Evolutionary conservation across 805 yeast species (phyloP).

Genomic region (Priceomyces castillae): DNA sequence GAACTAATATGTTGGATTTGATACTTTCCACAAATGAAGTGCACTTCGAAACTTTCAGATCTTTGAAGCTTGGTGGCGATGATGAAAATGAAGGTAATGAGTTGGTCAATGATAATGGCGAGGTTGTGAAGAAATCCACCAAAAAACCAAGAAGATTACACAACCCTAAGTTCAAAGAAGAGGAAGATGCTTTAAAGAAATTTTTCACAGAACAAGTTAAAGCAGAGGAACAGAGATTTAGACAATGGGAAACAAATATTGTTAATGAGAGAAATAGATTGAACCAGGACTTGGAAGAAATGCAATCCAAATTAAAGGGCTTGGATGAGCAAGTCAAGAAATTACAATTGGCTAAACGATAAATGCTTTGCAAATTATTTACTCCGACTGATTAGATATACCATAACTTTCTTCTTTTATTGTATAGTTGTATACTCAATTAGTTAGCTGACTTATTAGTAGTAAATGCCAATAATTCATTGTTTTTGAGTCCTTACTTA

Average conservation of each 20-base stretch:
- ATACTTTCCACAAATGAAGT: constrained; percentile 74
- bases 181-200: constrained; percentile 89
- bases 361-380: constrained; percentile 3
- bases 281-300: constrained; percentile 88
- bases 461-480: background rate
- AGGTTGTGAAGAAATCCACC: constrained; percentile 25
- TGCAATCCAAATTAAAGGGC: constrained; percentile 71
- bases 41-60: constrained; percentile 79
- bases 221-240: constrained; percentile 93
- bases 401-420: background rate
- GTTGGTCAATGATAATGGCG: constrained; percentile 31
- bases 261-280: constrained; percentile 92
- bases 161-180: constrained; percentile 94
- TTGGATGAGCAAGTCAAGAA: constrained; percentile 74
- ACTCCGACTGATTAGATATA: background rate
- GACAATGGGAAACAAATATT: constrained; percentile 98
- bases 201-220: constrained; percentile 95
- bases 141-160: constrained; percentile 56
- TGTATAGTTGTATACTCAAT: background rate
- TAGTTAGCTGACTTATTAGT: background rate
- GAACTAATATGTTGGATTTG: constrained; percentile 82
- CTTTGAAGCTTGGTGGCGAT: constrained; percentile 55
- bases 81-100: constrained; percentile 31
- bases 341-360: constrained; percentile 42
- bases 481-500: background rate